Base-by-base conservation (phyloP, 129 eudicot genomes). In the Erigeron canadensis region DNA sequence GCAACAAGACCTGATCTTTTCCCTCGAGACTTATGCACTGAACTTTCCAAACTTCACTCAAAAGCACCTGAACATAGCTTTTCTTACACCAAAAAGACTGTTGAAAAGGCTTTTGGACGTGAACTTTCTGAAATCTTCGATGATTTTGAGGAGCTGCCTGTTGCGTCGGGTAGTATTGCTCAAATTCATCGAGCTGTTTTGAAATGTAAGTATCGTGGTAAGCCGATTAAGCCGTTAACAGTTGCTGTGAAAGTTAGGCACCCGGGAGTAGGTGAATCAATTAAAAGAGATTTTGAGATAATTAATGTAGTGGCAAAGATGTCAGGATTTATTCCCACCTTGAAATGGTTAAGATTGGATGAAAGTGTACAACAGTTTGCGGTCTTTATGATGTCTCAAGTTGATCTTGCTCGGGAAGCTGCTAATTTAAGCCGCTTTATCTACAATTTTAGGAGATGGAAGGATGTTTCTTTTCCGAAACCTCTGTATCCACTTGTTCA, bases 301-400 rank as follows among this genome's bases (percentile, higher is more conserved):
- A 94, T 89, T 15, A 94, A 94, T 66, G 54, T 81, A 38, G 90
- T 75, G 10, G 98, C 98, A 18, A 89, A 75, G 71, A 79, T 81
- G 6, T 94, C 98, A 38, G 84, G 45, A 7, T 76, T 78, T 12
- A 81, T 94, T 46, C 98, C 97, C 42, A 81, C 92, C 6, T 65
- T 94, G 67, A 87, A 82, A 12, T 94, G 98, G 98, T 80, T 94
- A 72, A 87, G 98, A 56, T 72, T 94, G 78, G 98, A 94, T 62
- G 98, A 94, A 67, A 94, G 97, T 59, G 98, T 89, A 0, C 95
- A 87, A 69, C 98, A 94, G 66, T 94, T 94, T 84, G 88, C 86
- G 17, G 97, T 89, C 67, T 94, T 94, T 83, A 94, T 94, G 98
- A 87, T 94, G 96, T 89, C 96, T 41, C 97, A 89, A 77, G 98